Percentiles rank a stretch among this genome's conserved stretches.
These are phyloP conservation scores for Pythium myriotylum DNA, from an alignment of 352 stramenopile species.

Conservation along the genomic window DNA sequence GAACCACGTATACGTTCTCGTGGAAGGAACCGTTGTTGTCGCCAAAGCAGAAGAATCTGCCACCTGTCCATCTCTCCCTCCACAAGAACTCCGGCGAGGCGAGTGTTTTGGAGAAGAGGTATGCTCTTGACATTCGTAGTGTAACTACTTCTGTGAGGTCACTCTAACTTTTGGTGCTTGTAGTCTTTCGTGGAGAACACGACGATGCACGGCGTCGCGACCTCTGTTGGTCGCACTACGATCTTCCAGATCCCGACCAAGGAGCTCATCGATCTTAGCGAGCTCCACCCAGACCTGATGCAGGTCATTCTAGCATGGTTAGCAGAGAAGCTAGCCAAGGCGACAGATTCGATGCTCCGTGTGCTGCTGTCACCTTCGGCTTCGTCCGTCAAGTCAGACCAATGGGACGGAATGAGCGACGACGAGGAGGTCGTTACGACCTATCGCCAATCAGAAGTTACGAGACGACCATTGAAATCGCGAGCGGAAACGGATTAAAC, in stretches of 20 bases:
- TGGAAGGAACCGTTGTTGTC: constrained; percentile 74
- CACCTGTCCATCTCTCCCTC: constrained; percentile 6
- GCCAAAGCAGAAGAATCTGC: constrained; percentile 15
- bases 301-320: constrained; percentile 83
- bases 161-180: background rate
- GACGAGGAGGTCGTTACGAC: constrained; percentile 21
- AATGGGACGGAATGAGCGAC: constrained; percentile 21
- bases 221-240: constrained; percentile 53
- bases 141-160: background rate
- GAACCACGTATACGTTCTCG: constrained; percentile 62
- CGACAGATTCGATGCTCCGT: constrained; percentile 66
- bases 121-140: constrained; percentile 5
- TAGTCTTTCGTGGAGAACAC: constrained; percentile 75
- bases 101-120: constrained; percentile 88
- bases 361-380: constrained; percentile 52
- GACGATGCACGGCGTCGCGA: constrained; percentile 45
- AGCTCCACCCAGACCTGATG: constrained; percentile 84
- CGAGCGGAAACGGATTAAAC: constrained; percentile 56
- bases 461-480: constrained; percentile 40
- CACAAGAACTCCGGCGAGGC: constrained; percentile 59
- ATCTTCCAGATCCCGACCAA: constrained; percentile 79
- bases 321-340: constrained; percentile 65
- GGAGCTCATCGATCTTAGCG: constrained; percentile 76
- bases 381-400: constrained; percentile 5
- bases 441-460: constrained; percentile 23